Base-by-base conservation (phyloP, 2,329 filamentous ascomycete genomes). In the Fusarium haematococcum region DNA sequence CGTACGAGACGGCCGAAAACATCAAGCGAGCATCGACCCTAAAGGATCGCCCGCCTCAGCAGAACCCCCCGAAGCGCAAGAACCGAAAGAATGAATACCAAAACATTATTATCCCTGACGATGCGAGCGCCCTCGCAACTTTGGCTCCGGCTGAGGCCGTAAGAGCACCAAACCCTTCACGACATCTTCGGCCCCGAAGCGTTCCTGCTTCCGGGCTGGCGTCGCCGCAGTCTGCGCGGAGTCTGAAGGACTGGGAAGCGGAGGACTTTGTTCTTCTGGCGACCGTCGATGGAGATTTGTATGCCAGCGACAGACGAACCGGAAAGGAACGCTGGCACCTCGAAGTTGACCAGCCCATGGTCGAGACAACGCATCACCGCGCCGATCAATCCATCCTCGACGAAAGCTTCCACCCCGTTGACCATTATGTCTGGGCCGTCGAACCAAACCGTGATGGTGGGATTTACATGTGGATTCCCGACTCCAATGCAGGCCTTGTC, bases 241-340 rank as follows among this genome's bases (percentile, higher is more conserved):
- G 93, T 89, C 89, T 98, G 90, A 93, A 95, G 91, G 96, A 98
- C 87, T 98, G 96, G 96, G 95, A 98, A 93, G 95, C 98, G 87
- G 96, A 98, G 94, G 95, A 98, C 89, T 97, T 98, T 91, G 94
- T 98, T 87, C 94, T 99, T 88, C 89, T 99, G 93, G 96, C 97
- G 94, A 98, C 97, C 90, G 94, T 98, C 91, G 95, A 98, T 89
- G 97, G 97, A 89, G 94, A 95, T 83, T 91, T 98, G 80, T 94
- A 98, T 86, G 95, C 96, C 83, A 92, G 92, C 84, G 95, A 98
- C 86, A 91, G 97, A 80, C 93, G 92, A 82, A 97, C 93, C 62
- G 97, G 97, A 78, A 89, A 92, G 73, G 89, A 93, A 78, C 93
- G 92, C 81, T 98, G 97, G 97, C 92, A 93, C 80, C 89, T 98